Evolutionary conservation across 805 yeast species (phyloP), one percentile per base, ranked within the genome.

Genomic region (Hanseniaspora singularis): DNA sequence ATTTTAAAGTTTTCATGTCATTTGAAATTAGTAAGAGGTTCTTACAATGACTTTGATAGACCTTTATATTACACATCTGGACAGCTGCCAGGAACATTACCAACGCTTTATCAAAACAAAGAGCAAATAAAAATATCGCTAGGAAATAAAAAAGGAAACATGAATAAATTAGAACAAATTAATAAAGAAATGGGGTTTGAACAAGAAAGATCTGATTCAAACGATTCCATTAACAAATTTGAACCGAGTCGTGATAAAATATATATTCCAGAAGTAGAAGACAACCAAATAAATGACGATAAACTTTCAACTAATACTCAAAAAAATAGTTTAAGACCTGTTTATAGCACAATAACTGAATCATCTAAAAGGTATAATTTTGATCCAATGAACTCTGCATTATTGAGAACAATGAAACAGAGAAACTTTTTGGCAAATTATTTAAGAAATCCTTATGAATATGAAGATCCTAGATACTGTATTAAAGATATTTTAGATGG

Each of bases 401-500:
- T 44, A 3, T 16, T 44, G 10, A 30, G 11, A 14, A 30, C 37
- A 2, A 30, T 44, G 48, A 44, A 44, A 19, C 33, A 44, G 8
- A 37, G 37, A 18, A 44, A 44, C 18, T 44, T 30, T 10, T 20
- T 23, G 4, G 18, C 30, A 6, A 44, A 44, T 19, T 44, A 30
- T 18, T 19, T 44, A 10, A 26, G 48, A 24, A 44, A 44, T 18
- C 48, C 48, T 5, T 44, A 44, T 37, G 48, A 44, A 15, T 44
- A 44, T 12, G 37, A 20, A 14, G 67, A 78, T 11, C 89, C 95
- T 0, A 71, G 72, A 41, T 83, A 79, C 49, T 75, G 88, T 51
- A 70, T 87, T 10, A 76, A 77, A 27, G 94, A 85, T 60, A 81
- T 88, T 2, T 72, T 84, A 49, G 70, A 73, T 24, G 81, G 83